These are phyloP conservation scores for Apiospora aurea DNA, from an alignment of 2,329 filamentous ascomycete species.

Conservation along the genomic window DNA sequence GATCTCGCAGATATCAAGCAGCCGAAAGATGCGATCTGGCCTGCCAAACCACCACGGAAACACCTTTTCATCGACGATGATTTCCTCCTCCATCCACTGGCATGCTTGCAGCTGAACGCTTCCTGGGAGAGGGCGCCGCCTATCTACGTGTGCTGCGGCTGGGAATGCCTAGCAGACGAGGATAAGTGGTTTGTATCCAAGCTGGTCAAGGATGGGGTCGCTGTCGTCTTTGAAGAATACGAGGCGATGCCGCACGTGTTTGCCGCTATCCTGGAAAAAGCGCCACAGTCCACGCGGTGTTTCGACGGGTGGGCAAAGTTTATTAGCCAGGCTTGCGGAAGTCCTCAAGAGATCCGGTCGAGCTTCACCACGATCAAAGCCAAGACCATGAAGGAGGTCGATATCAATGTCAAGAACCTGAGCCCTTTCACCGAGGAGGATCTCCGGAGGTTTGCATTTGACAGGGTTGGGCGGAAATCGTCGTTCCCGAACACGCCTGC, in stretches of 20 bases:
- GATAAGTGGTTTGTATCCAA: slow-evolving; percentile 64
- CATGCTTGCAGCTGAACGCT: slow-evolving; percentile 63
- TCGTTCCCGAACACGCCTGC: slow-evolving; percentile 30
- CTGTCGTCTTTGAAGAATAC: slow-evolving; percentile 73
- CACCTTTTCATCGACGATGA: slow-evolving; percentile 63
- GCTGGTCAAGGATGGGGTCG: slow-evolving; percentile 63
- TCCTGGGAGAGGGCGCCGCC: slow-evolving; percentile 71
- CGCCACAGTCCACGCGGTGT: slow-evolving; percentile 57
- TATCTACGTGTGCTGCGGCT: slow-evolving; percentile 71
- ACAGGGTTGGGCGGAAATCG: slow-evolving; percentile 36
- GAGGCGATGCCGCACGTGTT: slow-evolving; percentile 85
- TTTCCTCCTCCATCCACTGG: slow-evolving; percentile 70
- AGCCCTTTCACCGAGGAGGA: slow-evolving; percentile 52
- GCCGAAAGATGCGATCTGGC: slow-evolving; percentile 63
- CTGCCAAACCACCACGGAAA: slow-evolving; percentile 58
- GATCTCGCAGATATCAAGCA: slow-evolving; percentile 39
- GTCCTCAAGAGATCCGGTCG: slow-evolving; percentile 43
- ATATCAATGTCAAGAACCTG: slow-evolving; percentile 52
- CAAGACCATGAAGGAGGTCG: slow-evolving; percentile 57
- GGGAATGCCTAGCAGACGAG: slow-evolving; percentile 77
- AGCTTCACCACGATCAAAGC: slow-evolving; percentile 56
- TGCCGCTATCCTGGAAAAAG: slow-evolving; percentile 59
- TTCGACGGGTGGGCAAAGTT: slow-evolving; percentile 65
- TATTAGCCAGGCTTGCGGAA: slow-evolving; percentile 50
- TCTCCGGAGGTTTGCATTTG: slow-evolving; percentile 48